Percentiles rank a stretch among this genome's conserved stretches.
These are phyloP conservation scores for Solanum rostratum DNA, from an alignment of 257 asterid genomes.

Conservation along the genomic window DNA sequence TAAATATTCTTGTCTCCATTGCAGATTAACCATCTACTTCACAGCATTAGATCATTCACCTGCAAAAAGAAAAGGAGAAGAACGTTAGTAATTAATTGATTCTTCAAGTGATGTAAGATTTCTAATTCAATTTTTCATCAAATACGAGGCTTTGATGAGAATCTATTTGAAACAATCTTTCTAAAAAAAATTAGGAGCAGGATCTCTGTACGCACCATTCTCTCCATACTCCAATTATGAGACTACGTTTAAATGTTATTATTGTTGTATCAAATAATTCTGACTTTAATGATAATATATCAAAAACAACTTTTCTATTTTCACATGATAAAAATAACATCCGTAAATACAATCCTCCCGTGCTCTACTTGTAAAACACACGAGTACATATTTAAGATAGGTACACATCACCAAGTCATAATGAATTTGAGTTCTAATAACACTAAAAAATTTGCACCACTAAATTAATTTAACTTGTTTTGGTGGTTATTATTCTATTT, in stretches of 20 bases:
- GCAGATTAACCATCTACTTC: background rate
- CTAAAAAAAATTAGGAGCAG: background rate
- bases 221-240: accelerated
- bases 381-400: too few species aligned
- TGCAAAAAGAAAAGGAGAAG: background rate
- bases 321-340: too few species aligned
- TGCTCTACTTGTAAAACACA: too few species aligned
- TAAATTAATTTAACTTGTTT: too few species aligned
- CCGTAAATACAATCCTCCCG: too few species aligned
- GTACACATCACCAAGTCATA: too few species aligned
- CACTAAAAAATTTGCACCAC: too few species aligned
- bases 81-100: background rate
- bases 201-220: accelerated
- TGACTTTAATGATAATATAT: too few species aligned
- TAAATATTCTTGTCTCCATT: too few species aligned
- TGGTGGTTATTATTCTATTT: too few species aligned
- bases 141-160: background rate
- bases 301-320: too few species aligned
- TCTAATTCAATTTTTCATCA: background rate
- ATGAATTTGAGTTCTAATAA: too few species aligned
- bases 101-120: background rate
- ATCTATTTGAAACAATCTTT: background rate
- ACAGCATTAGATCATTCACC: background rate
- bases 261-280: background rate
- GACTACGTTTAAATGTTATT: background rate